These are phyloP conservation scores for Lecanicillium sp. DNA, from an alignment of 2,329 filamentous ascomycete species.

Conservation along the genomic window DNA sequence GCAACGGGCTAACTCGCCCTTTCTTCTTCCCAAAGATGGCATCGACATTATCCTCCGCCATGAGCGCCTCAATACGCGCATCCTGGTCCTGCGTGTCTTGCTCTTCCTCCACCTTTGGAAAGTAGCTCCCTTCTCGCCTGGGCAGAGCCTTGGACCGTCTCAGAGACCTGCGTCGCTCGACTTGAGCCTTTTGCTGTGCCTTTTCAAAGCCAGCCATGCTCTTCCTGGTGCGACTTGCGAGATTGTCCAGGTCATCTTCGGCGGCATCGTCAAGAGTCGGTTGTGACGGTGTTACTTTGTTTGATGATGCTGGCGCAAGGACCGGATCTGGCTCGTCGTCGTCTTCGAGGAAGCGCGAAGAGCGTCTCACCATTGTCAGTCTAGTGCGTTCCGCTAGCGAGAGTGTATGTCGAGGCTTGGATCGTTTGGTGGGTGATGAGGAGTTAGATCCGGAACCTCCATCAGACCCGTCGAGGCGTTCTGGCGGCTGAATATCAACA, in stretches of 20 bases:
- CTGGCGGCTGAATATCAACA: too few relatives aligned
- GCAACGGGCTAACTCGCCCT: slow-evolving; percentile 48
- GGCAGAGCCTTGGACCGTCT: slow-evolving; percentile 32
- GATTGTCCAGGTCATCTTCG: slow-evolving; percentile 33
- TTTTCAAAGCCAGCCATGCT: slow-evolving; percentile 57
- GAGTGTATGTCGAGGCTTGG: slow-evolving; percentile 43
- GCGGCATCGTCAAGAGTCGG: slow-evolving; percentile 13
- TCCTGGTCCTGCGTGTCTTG: slow-evolving; percentile 19
- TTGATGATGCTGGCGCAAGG: slow-evolving; percentile 10
- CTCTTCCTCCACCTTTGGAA: slow-evolving; percentile 41
- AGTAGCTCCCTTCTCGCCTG: slow-evolving; percentile 35
- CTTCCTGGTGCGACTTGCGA: slow-evolving; percentile 48
- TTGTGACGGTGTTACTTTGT: slow-evolving; percentile 9
- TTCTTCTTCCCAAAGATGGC: slow-evolving; percentile 73
- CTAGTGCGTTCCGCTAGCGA: slow-evolving; percentile 73
- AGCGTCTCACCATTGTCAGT: slow-evolving; percentile 64
- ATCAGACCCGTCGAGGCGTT: neutral
- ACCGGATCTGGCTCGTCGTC: slow-evolving; percentile 21
- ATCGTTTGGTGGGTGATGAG: slow-evolving; percentile 45
- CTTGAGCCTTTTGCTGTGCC: slow-evolving; percentile 50
- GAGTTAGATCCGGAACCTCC: slow-evolving; percentile 25
- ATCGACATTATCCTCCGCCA: slow-evolving; percentile 66
- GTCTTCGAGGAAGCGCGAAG: slow-evolving; percentile 23
- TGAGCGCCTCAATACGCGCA: slow-evolving; percentile 59
- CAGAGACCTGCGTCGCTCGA: slow-evolving; percentile 45